Conservation (phyloP, 352 stramenopile genomes). For the Pythium pyrilobum region DNA sequence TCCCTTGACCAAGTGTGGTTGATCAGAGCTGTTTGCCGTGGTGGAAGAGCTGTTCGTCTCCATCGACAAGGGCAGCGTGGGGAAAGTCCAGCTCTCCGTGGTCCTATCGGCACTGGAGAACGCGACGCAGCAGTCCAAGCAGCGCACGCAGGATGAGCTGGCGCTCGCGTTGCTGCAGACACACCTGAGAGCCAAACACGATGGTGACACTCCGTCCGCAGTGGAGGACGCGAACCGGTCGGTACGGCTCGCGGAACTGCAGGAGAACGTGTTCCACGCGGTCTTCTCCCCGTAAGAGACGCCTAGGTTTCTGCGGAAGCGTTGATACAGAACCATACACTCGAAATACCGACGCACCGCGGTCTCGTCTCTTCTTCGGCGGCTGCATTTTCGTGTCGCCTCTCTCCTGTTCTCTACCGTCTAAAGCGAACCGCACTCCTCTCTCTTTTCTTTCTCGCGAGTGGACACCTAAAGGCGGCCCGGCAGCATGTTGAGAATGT, state of each 20-base stretch:
- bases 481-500: conserved; percentile 66
- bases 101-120: conserved; percentile 13
- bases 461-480: conserved; percentile 4
- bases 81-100: conserved; percentile 5
- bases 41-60: conserved; percentile 11
- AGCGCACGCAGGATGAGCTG: background rate
- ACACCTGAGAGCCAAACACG: background rate
- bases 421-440: too few relatives aligned
- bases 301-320: too few relatives aligned
- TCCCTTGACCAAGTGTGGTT: background rate
- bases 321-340: too few relatives aligned
- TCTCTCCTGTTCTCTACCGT: too few relatives aligned
- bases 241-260: conserved; percentile 4
- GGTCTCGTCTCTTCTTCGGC: background rate
- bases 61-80: conserved; percentile 3
- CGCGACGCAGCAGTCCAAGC: conserved; percentile 3
- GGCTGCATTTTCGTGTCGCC: background rate
- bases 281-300: conserved; percentile 4
- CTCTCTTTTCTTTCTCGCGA: background rate
- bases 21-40: conserved; percentile 10
- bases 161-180: background rate
- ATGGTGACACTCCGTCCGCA: background rate
- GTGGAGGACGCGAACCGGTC: background rate
- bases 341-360: background rate
- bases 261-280: conserved; percentile 4